phyloP scores from a whole-genome alignment of 805 yeast species.

The Metschnikowia kofuensis region DNA sequence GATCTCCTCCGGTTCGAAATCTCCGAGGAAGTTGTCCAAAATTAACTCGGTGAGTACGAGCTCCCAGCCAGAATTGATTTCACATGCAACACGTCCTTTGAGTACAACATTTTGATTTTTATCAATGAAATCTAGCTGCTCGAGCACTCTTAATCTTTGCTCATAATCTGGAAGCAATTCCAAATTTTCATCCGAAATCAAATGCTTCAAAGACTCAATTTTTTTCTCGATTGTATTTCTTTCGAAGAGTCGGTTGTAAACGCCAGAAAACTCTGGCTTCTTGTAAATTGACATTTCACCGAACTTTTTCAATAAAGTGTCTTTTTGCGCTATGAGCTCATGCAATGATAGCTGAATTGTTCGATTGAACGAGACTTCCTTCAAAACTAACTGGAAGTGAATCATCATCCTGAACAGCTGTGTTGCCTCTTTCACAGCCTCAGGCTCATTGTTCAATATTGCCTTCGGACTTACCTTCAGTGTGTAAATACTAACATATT shows the following conservation, averaged over 20 bases:
- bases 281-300: constrained; percentile 23
- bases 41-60: constrained; percentile 83
- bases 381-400: constrained; percentile 39
- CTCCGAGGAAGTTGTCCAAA: constrained; percentile 87
- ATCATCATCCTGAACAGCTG: constrained; percentile 34
- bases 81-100: constrained; percentile 94
- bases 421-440: constrained; percentile 34
- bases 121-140: constrained; percentile 79
- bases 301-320: constrained; percentile 29
- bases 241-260: constrained; percentile 44
- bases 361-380: constrained; percentile 41
- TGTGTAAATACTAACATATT: constrained; percentile 40
- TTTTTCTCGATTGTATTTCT: constrained; percentile 46
- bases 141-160: constrained; percentile 76
- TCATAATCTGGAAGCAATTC: constrained; percentile 92
- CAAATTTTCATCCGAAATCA: constrained; percentile 82
- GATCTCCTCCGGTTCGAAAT: constrained; percentile 92
- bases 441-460: constrained; percentile 34
- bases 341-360: constrained; percentile 34
- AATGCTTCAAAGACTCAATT: constrained; percentile 53
- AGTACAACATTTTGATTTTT: constrained; percentile 69
- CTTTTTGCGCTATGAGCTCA: constrained; percentile 37
- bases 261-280: constrained; percentile 44
- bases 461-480: constrained; percentile 32
- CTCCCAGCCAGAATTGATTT: constrained; percentile 89